phyloP scores from a whole-genome alignment of 352 stramenopile genomes.

The Phytopythium sindhum region DNA sequence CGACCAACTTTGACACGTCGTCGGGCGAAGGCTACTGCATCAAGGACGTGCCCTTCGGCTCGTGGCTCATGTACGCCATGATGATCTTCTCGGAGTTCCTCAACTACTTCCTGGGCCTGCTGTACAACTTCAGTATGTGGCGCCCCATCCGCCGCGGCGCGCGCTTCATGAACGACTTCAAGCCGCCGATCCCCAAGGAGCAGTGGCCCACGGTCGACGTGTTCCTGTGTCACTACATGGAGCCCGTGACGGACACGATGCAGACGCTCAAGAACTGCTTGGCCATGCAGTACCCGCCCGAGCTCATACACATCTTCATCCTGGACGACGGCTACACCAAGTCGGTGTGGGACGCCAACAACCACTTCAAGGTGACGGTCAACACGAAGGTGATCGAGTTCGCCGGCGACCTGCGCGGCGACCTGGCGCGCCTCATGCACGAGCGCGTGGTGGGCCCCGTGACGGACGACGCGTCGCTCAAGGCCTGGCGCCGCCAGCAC shows the following conservation, averaged over 20 bases:
- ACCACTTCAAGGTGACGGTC: slow-evolving; percentile 88
- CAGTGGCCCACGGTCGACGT: slow-evolving; percentile 88
- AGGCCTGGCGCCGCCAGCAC: slow-evolving; percentile 85
- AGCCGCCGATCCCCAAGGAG: slow-evolving; percentile 84
- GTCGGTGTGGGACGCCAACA: slow-evolving; percentile 88
- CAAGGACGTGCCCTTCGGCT: slow-evolving; percentile 46
- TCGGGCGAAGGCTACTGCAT: slow-evolving; percentile 83
- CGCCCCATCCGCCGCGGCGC: slow-evolving; percentile 83
- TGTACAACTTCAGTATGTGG: slow-evolving; percentile 92
- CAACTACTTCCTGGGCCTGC: slow-evolving; percentile 83
- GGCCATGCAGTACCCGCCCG: slow-evolving; percentile 83
- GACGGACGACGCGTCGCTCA: slow-evolving; percentile 69
- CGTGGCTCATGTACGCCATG: slow-evolving; percentile 84
- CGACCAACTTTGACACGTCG: slow-evolving; percentile 59
- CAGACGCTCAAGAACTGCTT: slow-evolving; percentile 86
- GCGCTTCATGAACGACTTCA: slow-evolving; percentile 89
- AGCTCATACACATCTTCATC: slow-evolving; percentile 85
- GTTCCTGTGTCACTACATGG: slow-evolving; percentile 89
- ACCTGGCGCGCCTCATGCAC: slow-evolving; percentile 84
- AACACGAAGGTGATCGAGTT: slow-evolving; percentile 90
- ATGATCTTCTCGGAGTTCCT: slow-evolving; percentile 87
- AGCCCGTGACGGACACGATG: slow-evolving; percentile 83
- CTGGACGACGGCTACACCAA: slow-evolving; percentile 90
- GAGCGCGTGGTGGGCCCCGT: slow-evolving; percentile 80
- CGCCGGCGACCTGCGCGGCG: slow-evolving; percentile 75